Evolutionary conservation across 306 rosid species (phyloP).

Genomic region (Fagus sylvatica): DNA sequence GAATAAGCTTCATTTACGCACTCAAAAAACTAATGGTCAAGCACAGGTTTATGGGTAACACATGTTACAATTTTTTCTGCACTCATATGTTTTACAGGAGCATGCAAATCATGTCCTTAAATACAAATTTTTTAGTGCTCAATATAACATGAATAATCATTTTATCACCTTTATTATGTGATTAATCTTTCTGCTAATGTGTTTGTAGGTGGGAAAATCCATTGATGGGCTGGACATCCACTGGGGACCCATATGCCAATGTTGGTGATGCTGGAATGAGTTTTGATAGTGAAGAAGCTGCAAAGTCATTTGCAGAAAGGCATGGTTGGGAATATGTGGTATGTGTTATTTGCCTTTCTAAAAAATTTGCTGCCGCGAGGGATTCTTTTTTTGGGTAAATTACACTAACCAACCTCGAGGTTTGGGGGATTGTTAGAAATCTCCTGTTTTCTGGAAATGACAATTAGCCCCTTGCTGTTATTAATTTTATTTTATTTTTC

Average conservation of each 20-base stretch:
- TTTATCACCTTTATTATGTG: constrained; percentile 6
- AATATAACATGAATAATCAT: neutral
- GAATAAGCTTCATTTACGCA: neutral
- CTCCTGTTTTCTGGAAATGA: no score
- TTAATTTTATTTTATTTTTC: no score
- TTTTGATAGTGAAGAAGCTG: constrained; percentile 89
- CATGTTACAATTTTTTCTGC: neutral
- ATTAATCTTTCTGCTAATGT: constrained; percentile 23
- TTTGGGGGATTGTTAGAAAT: no score
- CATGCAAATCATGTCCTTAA: neutral
- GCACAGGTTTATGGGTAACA: neutral
- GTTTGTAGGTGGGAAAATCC: constrained; percentile 96
- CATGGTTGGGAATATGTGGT: constrained; percentile 97
- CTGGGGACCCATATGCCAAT: constrained; percentile 91
- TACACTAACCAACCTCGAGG: no score
- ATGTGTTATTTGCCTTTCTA: constrained; percentile 27
- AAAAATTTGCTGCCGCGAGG: neutral
- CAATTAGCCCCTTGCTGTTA: no score
- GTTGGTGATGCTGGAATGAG: constrained; percentile 85
- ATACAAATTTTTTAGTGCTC: neutral
- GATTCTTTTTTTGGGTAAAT: no score
- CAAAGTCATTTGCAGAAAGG: constrained; percentile 80
- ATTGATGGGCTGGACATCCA: constrained; percentile 99
- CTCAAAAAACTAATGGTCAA: neutral
- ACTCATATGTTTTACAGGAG: neutral